Evolutionary conservation across 2,329 filamentous ascomycete species (phyloP), one percentile per base, ranked within the genome.

Genomic region (Endocalyx cinctus): DNA sequence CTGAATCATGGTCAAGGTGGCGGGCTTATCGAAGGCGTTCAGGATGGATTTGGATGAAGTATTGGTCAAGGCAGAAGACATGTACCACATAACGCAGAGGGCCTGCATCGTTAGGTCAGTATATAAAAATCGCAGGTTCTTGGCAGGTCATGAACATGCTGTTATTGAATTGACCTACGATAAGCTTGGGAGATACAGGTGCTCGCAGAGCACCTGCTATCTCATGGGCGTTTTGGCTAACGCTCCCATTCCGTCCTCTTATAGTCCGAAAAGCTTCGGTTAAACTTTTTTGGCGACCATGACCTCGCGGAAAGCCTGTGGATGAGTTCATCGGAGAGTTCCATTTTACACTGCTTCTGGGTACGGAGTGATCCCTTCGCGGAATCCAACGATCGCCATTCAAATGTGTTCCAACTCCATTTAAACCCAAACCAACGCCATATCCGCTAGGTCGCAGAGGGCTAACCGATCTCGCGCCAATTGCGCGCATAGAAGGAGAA

Each of bases 31-130:
- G 46, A 96, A 87, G 27, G 87, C 85, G 47, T 87, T 96, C 41
- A 97, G 72, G 54, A 98, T 98, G 13, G 90, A 86, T 66, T 98
- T 98, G 33, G 92, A 96, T 16, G 92, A 97, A 3, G 92, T 96
- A 59, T 97, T 98, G 42, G 92, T 96, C 48, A 97, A 69, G 42
- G 94, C 92, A 27, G 90, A 97, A 16, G 89, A 94, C 58, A 85
- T 76, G 68, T 97, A 98, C 92, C 92, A 97, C 54, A 90, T 65
- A 37, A 89, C 66, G 63, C 90, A 97, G 30, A 96, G 79, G 31
- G 75, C 63, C 90, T 96, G 61, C 47, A 49, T 40, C 23, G 35
- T 34, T 33, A 47, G 10, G 37, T 55, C 50, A 60, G 53, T 48
- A 50, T 25, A 41, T 22, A 31, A 33, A 25, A 32, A 34, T 31